phyloP scores from a whole-genome alignment of 208 protist species.

The Kentomonas sorsogonicus region DNA sequence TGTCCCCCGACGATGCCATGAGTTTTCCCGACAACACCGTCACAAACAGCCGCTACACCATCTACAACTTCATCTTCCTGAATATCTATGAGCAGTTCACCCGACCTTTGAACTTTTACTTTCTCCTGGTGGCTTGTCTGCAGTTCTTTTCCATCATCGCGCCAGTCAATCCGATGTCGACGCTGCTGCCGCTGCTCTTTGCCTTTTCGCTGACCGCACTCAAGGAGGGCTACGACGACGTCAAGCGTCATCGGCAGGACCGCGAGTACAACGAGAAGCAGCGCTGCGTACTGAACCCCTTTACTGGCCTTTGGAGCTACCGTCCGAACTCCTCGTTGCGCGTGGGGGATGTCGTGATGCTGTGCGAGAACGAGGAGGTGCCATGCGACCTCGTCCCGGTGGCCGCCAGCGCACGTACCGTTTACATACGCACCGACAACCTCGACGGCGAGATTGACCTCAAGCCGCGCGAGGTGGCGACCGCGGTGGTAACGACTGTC shows the following conservation, averaged over 20 bases:
- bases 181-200: conserved; percentile 89
- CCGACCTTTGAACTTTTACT: conserved; percentile 95
- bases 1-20: background rate
- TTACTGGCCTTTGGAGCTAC: conserved; percentile 20
- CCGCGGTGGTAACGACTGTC: background rate
- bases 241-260: conserved; percentile 82
- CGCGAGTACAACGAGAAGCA: conserved; percentile 58
- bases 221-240: conserved; percentile 94
- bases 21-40: conserved; percentile 64
- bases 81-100: conserved; percentile 97
- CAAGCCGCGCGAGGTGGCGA: conserved; percentile 70
- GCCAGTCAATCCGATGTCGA: conserved; percentile 90
- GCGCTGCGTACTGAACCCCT: conserved; percentile 34
- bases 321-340: conserved; percentile 49
- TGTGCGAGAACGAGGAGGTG: conserved; percentile 74
- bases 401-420: conserved; percentile 22
- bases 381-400: conserved; percentile 90
- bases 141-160: conserved; percentile 91
- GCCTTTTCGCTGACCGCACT: conserved; percentile 90
- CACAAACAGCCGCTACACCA: conserved; percentile 92
- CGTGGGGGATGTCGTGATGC: conserved; percentile 82
- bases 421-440: conserved; percentile 92
- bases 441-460: conserved; percentile 93
- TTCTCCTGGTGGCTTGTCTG: conserved; percentile 91
- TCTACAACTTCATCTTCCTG: conserved; percentile 92